Conservation (phyloP, 108 stramenopile genomes). For the Poteriospumella lacustris region DNA sequence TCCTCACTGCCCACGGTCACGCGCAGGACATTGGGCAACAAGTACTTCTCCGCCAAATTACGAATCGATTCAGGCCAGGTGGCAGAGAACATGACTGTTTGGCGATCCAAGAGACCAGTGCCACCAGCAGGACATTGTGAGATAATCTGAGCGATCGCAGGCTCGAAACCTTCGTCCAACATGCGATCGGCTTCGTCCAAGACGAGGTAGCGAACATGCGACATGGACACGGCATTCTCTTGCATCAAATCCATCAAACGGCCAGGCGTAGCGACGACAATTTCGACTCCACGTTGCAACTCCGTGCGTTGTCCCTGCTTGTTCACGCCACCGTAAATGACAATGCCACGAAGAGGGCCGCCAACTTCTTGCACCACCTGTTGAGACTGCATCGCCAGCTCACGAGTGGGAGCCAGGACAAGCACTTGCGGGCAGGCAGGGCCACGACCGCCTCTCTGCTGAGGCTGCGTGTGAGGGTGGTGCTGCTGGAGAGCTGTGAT, state of each 20-base stretch:
- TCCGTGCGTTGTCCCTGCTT: slow-evolving; percentile 72
- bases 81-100: slow-evolving; percentile 94
- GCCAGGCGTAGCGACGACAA: slow-evolving; percentile 93
- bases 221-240: slow-evolving; percentile 71
- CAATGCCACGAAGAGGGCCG: slow-evolving; percentile 67
- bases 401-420: slow-evolving; percentile 92
- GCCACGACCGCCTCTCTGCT: neutral
- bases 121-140: neutral
- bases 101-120: slow-evolving; percentile 49
- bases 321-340: slow-evolving; percentile 92
- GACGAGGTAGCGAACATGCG: slow-evolving; percentile 69
- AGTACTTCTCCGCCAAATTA: slow-evolving; percentile 77
- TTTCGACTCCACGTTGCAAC: slow-evolving; percentile 69
- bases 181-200: slow-evolving; percentile 95
- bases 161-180: slow-evolving; percentile 60
- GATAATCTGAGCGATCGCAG: slow-evolving; percentile 32
- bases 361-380: slow-evolving; percentile 78
- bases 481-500: neutral
- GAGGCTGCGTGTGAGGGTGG: neutral
- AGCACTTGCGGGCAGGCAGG: slow-evolving; percentile 70
- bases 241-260: slow-evolving; percentile 85
- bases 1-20: slow-evolving; percentile 77
- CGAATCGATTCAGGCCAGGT: slow-evolving; percentile 95
- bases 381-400: slow-evolving; percentile 92
- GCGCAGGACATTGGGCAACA: slow-evolving; percentile 70